Evolutionary conservation across 768 basidiomycete genomes (phyloP).

Genomic region (Calvatia gigantea): DNA sequence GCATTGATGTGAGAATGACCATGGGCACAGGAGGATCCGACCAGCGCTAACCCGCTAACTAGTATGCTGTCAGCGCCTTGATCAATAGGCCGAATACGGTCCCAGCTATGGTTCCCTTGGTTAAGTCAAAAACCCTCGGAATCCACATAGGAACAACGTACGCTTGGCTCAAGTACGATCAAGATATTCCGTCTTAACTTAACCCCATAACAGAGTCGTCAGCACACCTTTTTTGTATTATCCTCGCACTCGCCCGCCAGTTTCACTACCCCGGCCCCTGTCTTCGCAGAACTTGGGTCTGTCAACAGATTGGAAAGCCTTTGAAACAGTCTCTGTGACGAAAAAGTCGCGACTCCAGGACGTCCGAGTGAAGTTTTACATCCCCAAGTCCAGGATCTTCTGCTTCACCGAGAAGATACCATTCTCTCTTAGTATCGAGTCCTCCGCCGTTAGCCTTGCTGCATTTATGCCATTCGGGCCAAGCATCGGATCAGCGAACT

Average conservation of each 20-base stretch:
- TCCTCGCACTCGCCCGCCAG: conserved; percentile 65
- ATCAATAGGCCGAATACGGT: conserved; percentile 44
- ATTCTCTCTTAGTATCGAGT: conserved; percentile 61
- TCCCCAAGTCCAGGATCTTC: conserved; percentile 60
- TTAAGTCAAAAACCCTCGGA: conserved; percentile 52
- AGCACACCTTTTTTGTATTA: conserved; percentile 62
- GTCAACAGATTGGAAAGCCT: conserved; percentile 47
- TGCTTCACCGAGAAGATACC: conserved; percentile 58
- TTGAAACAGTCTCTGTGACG: conserved; percentile 37
- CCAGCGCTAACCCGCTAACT: too few relatives aligned
- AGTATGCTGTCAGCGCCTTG: conserved; percentile 57
- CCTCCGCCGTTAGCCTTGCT: conserved; percentile 52
- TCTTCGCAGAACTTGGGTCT: conserved; percentile 36
- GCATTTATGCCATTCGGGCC: conserved; percentile 61
- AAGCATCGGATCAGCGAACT: conserved; percentile 26
- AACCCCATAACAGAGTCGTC: conserved; percentile 35
- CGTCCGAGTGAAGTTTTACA: conserved; percentile 39
- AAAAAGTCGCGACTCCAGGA: conserved; percentile 36
- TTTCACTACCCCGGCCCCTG: conserved; percentile 31
- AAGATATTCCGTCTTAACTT: conserved; percentile 7
- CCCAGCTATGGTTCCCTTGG: conserved; percentile 32
- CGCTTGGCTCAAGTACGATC: conserved; percentile 17
- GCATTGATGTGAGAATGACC: conserved; percentile 39
- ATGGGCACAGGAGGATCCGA: too few relatives aligned
- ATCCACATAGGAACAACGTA: conserved; percentile 53